phyloP scores from a whole-genome alignment of 345 rosid species.

The Lagerstroemia speciosa region DNA sequence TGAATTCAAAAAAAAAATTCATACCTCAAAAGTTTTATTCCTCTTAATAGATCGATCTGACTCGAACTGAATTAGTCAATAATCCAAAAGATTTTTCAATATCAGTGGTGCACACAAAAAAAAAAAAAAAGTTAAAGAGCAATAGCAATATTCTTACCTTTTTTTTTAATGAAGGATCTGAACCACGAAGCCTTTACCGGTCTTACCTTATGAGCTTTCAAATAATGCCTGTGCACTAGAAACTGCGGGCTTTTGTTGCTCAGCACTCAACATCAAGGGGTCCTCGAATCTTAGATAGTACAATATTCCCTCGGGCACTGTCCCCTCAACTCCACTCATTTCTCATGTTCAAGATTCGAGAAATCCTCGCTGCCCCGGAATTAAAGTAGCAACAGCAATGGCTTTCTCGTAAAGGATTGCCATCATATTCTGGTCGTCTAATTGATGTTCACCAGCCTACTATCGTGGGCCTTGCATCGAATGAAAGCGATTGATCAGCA shows the following conservation, averaged over 20 bases:
- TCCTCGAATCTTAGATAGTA: neutral
- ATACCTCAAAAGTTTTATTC: too few relatives aligned
- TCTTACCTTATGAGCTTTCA: neutral
- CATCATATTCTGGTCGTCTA: neutral
- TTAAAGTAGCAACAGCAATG: neutral
- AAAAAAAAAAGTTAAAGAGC: too few relatives aligned
- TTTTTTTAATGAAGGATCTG: too few relatives aligned
- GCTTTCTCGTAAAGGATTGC: neutral
- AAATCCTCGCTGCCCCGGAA: neutral
- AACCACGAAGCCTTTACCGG: neutral
- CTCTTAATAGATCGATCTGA: too few relatives aligned
- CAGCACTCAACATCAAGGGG: neutral
- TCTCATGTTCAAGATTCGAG: neutral
- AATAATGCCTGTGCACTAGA: neutral
- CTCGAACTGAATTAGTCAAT: too few relatives aligned
- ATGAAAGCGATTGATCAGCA: neutral
- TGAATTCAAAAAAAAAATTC: too few relatives aligned
- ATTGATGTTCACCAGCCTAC: neutral
- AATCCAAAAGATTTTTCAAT: too few relatives aligned
- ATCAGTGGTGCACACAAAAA: too few relatives aligned
- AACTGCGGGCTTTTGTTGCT: neutral
- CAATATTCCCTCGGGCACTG: slow-evolving; percentile 1
- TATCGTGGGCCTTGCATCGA: neutral
- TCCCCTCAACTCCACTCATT: neutral
- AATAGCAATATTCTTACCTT: too few relatives aligned